Evolutionary conservation across 2,329 filamentous ascomycete genomes (phyloP).

Genomic region (Fusarium lyarnte): DNA sequence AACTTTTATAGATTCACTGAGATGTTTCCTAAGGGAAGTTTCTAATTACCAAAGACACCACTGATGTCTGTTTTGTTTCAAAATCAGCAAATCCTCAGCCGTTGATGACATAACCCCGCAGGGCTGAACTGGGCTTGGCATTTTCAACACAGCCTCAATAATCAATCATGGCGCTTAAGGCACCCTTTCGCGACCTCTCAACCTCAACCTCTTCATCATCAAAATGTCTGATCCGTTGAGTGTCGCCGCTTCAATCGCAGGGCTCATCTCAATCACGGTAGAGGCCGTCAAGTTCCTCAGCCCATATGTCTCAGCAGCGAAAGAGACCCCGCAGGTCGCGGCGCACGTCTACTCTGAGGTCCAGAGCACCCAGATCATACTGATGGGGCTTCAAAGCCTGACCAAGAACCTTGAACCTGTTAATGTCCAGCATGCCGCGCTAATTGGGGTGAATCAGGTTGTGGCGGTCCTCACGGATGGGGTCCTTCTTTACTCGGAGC

Average conservation of each 20-base stretch:
- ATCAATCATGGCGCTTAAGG: not conserved
- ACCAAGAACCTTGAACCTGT: not conserved
- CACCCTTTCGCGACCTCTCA: not conserved
- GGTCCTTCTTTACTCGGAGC: constrained; percentile 10
- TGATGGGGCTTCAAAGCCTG: constrained; percentile 2
- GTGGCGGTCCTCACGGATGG: constrained; percentile 8
- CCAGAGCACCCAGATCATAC: constrained; percentile 4
- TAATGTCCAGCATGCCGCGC: rapidly evolving
- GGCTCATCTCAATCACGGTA: not conserved
- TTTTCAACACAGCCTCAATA: not conserved
- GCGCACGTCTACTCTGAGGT: constrained; percentile 15
- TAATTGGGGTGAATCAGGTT: not conserved
- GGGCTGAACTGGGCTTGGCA: not conserved
- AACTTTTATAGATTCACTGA: rapidly evolving
- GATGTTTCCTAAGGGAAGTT: rapidly evolving
- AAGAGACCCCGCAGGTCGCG: constrained; percentile 25
- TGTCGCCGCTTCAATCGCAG: constrained; percentile 20
- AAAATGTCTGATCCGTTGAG: constrained; percentile 6
- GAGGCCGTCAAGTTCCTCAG: constrained; percentile 1
- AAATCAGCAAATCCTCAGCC: too few relatives aligned
- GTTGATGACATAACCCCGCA: not conserved
- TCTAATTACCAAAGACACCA: rapidly evolving
- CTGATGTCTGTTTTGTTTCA: rapidly evolving
- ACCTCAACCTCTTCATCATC: rapidly evolving
- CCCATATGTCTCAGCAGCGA: constrained; percentile 10